Base-by-base conservation (phyloP, 108 stramenopile species). In the Fragilaria crotonensis region DNA sequence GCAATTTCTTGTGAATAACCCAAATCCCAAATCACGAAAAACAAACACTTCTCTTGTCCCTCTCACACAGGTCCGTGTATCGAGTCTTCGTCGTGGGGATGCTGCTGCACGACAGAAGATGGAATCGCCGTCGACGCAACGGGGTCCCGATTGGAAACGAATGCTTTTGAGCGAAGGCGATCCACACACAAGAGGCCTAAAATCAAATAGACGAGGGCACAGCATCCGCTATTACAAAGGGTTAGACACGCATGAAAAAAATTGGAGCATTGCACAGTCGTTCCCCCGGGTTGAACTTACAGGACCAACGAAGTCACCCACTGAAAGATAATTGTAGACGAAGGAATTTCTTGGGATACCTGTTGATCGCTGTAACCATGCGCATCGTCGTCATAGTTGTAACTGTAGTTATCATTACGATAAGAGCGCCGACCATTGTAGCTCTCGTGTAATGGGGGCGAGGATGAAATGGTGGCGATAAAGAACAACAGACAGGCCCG, bases 121-220 rank as follows among this genome's bases (percentile, higher is more conserved):
- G 77, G 68, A 59, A 78, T 78, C 14, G 77, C 72, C 14, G 88
- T 85, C 0, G 70, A 60, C 2, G 67, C 73, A 33, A 81, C 66
- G 5, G 84, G 88, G 57, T 90, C 79, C 50, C 81, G 71, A 21
- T 76, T 73, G 4, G 88, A 79, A 7, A 90, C 30, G 50, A 85
- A 90, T 20, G 88, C 83, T 23, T 72, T 69, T 5, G 83, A 72
- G 18, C 84, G 85, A 59, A 90, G 83, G 27, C 88, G 69, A 75
- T 90, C 88, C 30, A 85, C 66, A 59, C 84, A 86, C 3, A 90
- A 49, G 4, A 83, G 48, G 18, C 88, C 88, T 57, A 79, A 77
- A n/a, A 84, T 48, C 32, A 86, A 72, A 52, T 90, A 90, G 48
- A 63, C 59, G 29, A 85, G 50, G 41, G 80, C 78, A 62, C 88